These are phyloP conservation scores for Symbiodinium pilosum DNA, from an alignment of 73 alveolate genomes.

Conservation along the genomic window DNA sequence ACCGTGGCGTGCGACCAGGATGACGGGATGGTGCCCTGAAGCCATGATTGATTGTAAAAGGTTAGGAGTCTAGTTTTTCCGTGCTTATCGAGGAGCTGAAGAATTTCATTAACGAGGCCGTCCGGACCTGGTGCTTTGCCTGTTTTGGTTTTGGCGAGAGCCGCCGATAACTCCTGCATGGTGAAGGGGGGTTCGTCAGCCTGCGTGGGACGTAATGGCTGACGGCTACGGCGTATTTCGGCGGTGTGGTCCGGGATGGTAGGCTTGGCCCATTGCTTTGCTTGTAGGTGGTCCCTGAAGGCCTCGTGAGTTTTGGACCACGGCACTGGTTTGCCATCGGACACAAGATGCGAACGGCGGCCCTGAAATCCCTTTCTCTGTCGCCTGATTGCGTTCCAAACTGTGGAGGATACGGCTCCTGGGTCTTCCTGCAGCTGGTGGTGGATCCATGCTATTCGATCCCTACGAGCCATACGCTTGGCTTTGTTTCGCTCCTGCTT, in stretches of 20 bases:
- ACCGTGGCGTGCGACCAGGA: neutral
- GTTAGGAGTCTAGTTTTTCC: neutral
- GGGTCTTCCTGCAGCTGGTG: neutral
- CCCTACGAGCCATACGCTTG: neutral
- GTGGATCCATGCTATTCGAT: neutral
- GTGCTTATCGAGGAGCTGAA: neutral
- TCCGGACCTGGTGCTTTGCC: neutral
- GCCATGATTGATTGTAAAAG: neutral
- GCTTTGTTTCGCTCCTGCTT: neutral
- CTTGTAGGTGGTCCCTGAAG: neutral
- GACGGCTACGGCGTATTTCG: neutral
- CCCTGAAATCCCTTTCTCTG: neutral
- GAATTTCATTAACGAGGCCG: neutral
- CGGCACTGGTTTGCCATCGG: neutral
- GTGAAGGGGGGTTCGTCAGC: neutral
- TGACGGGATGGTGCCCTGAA: neutral
- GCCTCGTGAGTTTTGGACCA: neutral
- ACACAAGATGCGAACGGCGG: neutral
- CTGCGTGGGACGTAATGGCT: neutral
- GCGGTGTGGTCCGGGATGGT: neutral
- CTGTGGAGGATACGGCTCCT: neutral
- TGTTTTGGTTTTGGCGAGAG: neutral
- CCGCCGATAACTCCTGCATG: neutral
- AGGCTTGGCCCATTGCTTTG: neutral
- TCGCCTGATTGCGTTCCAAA: neutral